Evolutionary conservation across 1,284 basidiomycete species (phyloP), one percentile per base, ranked within the genome.

Genomic region (Acaromyces ingoldii): DNA sequence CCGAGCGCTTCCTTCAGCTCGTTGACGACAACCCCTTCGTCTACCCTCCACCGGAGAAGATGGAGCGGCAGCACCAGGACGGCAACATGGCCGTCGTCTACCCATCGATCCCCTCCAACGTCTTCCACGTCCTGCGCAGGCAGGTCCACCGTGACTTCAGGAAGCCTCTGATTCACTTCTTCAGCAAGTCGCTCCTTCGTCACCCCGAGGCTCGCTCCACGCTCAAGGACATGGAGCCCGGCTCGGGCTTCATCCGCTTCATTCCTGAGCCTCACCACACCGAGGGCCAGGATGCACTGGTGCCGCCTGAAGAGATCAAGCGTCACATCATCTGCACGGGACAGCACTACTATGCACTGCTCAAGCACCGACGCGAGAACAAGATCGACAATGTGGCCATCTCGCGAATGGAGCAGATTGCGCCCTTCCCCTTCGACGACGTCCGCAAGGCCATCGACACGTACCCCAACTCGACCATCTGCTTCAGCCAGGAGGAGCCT

Each of bases 81-180:
- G 93, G 91, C 78, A 99, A 98, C 77, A 92, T 98, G 91, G 93
- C 97, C 78, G 86, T 97, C 63, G 89, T 95, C 34, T 97, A 97
- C 36, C 87, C 89, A 17, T 92, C 92, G 26, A 70, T 76, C 9
- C 73, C 72, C 5, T 70, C 76, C 57, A 76, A 77, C 60, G 52
- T 71, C 51, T 76, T 76, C 74, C 73, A 76, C 55, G 69, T 69
- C 22, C 51, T 77, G 15, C 61, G 75, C 54, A 62, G 76, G 49
- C 76, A 74, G 58, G 72, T 75, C 29, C 70, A 71, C 58, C 69
- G 72, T 15, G 72, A 74, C 45, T 75, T 75, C 68, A 61, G 72
- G 33, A 75, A 75, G 57, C 72, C 72, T 26, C 56, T 75, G 51
- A 85, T 98, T 70, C 57, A 89, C 70, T 95, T 97, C 84, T 97